A percentile compares a stretch with the other conserved stretches of the same genome.
These are phyloP conservation scores for Nannochloris sp. DNA, from an alignment of 139 green algal genomes.

Conservation along the genomic window DNA sequence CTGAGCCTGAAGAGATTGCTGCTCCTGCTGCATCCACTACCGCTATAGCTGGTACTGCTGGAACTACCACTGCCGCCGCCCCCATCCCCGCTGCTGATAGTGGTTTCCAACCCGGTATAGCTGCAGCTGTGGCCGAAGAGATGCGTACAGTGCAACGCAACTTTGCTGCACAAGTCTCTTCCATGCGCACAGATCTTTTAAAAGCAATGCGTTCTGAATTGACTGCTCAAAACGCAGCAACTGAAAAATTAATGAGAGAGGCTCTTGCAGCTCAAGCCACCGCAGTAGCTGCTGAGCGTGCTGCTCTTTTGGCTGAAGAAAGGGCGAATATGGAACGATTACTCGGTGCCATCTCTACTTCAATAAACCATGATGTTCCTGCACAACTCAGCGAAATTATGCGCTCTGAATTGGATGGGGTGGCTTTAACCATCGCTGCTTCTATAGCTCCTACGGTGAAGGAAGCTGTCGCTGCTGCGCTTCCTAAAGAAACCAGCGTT, in stretches of 20 bases:
- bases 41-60: background rate
- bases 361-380: conserved; percentile 43
- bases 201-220: conserved; percentile 37
- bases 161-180: conserved; percentile 27
- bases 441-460: conserved; percentile 10
- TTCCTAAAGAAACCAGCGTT: conserved; percentile 19
- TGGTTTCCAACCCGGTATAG: background rate
- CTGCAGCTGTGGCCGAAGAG: conserved; percentile 2
- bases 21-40: background rate
- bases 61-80: background rate
- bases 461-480: conserved; percentile 6
- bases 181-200: conserved; percentile 29
- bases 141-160: conserved; percentile 19
- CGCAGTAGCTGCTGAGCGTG: conserved; percentile 25
- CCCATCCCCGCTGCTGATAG: background rate
- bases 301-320: conserved; percentile 31
- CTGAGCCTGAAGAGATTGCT: background rate
- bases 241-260: background rate
- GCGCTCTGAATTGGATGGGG: conserved; percentile 11
- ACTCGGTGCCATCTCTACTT: conserved; percentile 25
- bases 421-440: conserved; percentile 2
- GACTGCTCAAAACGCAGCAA: conserved; percentile 10
- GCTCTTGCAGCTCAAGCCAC: background rate
- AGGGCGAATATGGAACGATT: conserved; percentile 30
- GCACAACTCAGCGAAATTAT: conserved; percentile 19